These are phyloP conservation scores for Pythium diclinum DNA, from an alignment of 352 stramenopile species.

Conservation along the genomic window DNA sequence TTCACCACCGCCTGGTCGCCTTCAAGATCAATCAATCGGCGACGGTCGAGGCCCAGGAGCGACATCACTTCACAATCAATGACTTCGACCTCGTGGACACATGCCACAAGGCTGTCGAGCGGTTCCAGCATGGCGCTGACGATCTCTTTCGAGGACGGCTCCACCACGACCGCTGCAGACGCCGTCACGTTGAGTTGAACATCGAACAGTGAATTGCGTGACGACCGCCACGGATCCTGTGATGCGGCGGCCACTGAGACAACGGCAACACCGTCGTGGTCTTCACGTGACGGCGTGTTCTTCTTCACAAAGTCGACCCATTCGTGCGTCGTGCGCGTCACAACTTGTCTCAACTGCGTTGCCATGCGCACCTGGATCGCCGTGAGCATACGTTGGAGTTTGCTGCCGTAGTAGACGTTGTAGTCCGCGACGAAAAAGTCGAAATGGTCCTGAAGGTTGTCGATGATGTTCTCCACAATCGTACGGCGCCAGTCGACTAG, in stretches of 20 bases:
- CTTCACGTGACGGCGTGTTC: constrained; percentile 17
- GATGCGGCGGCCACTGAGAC: background rate
- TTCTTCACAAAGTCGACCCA: constrained; percentile 62
- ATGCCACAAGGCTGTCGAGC: constrained; percentile 71
- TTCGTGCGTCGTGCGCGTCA: constrained; percentile 48
- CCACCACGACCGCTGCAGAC: constrained; percentile 49
- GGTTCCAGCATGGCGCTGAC: constrained; percentile 67
- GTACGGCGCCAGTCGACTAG: constrained; percentile 86
- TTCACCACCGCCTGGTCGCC: constrained; percentile 40
- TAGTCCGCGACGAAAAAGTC: constrained; percentile 91
- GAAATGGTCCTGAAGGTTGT: constrained; percentile 92
- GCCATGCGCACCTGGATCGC: constrained; percentile 85
- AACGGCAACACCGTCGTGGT: constrained; percentile 1
- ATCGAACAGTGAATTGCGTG: constrained; percentile 77
- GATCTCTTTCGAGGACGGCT: constrained; percentile 72
- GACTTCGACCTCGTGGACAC: constrained; percentile 76
- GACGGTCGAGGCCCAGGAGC: constrained; percentile 69
- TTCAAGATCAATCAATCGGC: constrained; percentile 54
- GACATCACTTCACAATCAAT: constrained; percentile 92
- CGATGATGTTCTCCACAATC: constrained; percentile 91
- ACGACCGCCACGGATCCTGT: constrained; percentile 40
- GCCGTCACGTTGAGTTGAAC: constrained; percentile 42
- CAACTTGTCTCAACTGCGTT: constrained; percentile 73
- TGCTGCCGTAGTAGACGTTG: constrained; percentile 45
- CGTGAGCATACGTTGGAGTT: constrained; percentile 76